Percentiles rank a stretch among this genome's conserved stretches.
These are phyloP conservation scores for Kitagawia praeruptora DNA, from an alignment of 129 eudicot genomes.

Conservation along the genomic window DNA sequence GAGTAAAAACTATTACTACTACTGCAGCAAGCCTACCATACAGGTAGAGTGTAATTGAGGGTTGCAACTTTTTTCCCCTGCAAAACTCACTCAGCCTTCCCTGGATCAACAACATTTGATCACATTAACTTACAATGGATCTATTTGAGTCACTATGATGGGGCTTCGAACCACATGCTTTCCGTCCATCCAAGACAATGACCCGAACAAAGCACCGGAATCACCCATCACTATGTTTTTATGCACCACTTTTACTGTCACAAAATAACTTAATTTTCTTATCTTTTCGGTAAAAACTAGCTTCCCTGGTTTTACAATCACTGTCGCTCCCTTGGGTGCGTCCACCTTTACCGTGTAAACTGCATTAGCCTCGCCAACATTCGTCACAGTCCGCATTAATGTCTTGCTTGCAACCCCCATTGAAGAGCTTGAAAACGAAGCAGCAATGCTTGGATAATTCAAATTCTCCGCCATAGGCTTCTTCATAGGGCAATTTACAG, in stretches of 20 bases:
- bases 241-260: slow-evolving; percentile 26
- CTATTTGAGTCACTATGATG: slow-evolving; percentile 32
- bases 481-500: slow-evolving; percentile 36
- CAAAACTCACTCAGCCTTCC: background rate
- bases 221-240: slow-evolving; percentile 32
- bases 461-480: slow-evolving; percentile 45
- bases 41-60: background rate
- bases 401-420: slow-evolving; percentile 39
- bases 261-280: slow-evolving; percentile 32
- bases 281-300: slow-evolving; percentile 36
- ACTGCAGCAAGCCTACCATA: background rate
- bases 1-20: background rate
- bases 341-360: slow-evolving; percentile 14
- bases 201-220: slow-evolving; percentile 46
- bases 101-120: background rate
- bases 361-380: slow-evolving; percentile 32
- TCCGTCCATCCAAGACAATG: slow-evolving; percentile 48
- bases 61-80: background rate
- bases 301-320: slow-evolving; percentile 33
- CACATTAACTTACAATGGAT: slow-evolving; percentile 25
- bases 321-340: slow-evolving; percentile 38
- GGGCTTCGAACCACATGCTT: slow-evolving; percentile 29
- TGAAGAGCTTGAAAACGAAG: slow-evolving; percentile 24
- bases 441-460: slow-evolving; percentile 48
- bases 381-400: slow-evolving; percentile 41